Evolutionary conservation across 768 basidiomycete species (phyloP), one percentile per base, ranked within the genome.

Genomic region (Lentinus tigrinus): DNA sequence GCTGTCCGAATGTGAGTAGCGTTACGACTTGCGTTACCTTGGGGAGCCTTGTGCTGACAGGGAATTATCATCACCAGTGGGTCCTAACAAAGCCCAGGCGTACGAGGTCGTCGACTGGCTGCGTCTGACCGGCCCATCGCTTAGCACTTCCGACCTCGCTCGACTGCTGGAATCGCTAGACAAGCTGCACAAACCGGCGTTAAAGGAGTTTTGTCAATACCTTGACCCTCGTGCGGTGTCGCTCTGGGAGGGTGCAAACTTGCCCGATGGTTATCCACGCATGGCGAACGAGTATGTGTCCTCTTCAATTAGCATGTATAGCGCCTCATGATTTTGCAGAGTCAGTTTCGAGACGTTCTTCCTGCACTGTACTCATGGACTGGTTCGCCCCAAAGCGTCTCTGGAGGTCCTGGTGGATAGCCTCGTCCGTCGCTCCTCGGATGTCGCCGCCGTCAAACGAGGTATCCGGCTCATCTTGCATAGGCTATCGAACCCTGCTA

Each of bases 101-200:
- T 82, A 75, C 43, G 82, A 84, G 50, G 72, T 90, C 0, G 74
- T 89, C n/a, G 87, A 88, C 62, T 84, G 81, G 80, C 56, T 87
- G 31, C 82, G 88, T 37, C 70, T 88, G 1, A 64, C 77, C 2
- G 74, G 75, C 14, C 65, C 69, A 26, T 63, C 70, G 1, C 62
- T 82, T 4, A 63, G 67, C 14, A 13, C 71, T 1, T 59, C 63
- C 0, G 77, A 85, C 47, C 65, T 86, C 19, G 65, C 60, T 21
- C 77, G 78, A 6, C 65, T 87, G 2, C 66, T 74, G 0, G 54
- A 54, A 1, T 67, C 78, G 0, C 60, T 88, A 27, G 62, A 68
- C 13, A 73, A 72, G 21, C 70, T 84, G 17, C 68, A 85, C 57
- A 65, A 69, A 0, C 74, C 78, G 0, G 74, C 78, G 0, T 43